phyloP scores from a whole-genome alignment of 2,329 filamentous ascomycete species.

The Cercospora canescens region DNA sequence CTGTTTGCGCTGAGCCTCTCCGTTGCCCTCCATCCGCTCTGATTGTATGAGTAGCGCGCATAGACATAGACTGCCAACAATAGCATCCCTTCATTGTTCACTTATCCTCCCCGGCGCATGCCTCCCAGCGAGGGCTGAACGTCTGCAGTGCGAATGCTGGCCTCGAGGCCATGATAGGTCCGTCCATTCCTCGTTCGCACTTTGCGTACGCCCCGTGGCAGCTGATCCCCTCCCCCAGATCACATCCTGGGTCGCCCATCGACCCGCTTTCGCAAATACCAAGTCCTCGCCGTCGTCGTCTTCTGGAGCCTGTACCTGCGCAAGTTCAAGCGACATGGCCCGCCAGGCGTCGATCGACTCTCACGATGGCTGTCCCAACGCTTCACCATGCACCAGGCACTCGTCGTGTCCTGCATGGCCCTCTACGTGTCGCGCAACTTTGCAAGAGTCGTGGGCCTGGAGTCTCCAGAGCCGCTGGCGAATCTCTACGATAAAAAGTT shows the following conservation, averaged over 20 bases:
- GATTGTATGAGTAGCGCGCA: not conserved
- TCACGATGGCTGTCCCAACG: conserved; percentile 69
- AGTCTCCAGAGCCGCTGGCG: conserved; percentile 88
- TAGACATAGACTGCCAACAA: not conserved
- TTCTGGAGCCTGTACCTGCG: conserved; percentile 89
- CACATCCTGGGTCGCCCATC: conserved; percentile 28
- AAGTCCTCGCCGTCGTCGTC: conserved; percentile 79
- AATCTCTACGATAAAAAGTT: conserved; percentile 92
- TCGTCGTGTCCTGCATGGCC: conserved; percentile 84
- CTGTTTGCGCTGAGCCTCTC: not conserved
- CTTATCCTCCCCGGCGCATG: not conserved
- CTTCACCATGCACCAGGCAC: conserved; percentile 85
- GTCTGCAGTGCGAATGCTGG: not conserved
- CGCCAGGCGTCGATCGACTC: conserved; percentile 68
- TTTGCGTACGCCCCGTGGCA: not conserved
- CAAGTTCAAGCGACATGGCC: conserved; percentile 84
- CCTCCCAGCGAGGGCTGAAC: not conserved
- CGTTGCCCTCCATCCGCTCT: not conserved
- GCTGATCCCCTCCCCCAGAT: conserved; percentile 11
- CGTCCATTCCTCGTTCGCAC: not conserved
- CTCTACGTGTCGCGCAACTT: conserved; percentile 93
- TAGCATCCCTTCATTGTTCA: not conserved
- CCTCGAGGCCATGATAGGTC: conserved; percentile 20
- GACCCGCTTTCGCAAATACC: conserved; percentile 29
- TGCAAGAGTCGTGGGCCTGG: conserved; percentile 84